Evolutionary conservation across 2,329 filamentous ascomycete genomes (phyloP).

Genomic region (Pseudogymnoascus sp.): DNA sequence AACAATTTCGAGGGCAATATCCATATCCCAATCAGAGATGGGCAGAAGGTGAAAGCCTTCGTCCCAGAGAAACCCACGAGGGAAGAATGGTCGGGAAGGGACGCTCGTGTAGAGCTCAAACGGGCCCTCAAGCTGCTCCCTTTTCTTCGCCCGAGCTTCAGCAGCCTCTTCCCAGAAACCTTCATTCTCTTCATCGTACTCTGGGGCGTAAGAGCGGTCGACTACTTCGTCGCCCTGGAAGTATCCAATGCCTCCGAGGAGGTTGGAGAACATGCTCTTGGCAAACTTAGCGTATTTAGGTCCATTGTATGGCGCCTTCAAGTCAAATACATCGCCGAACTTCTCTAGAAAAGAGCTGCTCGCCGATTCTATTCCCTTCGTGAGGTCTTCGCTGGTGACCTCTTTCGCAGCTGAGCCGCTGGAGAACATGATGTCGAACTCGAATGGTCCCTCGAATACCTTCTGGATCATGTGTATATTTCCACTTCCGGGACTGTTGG

Average conservation of each 20-base stretch:
- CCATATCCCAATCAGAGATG: constrained; percentile 88
- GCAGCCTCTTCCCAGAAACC: constrained; percentile 92
- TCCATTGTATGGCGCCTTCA: constrained; percentile 67
- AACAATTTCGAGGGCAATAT: constrained; percentile 78
- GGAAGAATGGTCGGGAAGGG: constrained; percentile 92
- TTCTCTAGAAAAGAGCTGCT: constrained; percentile 65
- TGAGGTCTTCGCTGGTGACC: constrained; percentile 55
- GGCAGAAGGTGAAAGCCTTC: constrained; percentile 93
- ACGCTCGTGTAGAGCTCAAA: constrained; percentile 86
- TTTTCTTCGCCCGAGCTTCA: constrained; percentile 62
- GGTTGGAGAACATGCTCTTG: constrained; percentile 86
- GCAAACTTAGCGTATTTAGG: constrained; percentile 72
- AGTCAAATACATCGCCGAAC: constrained; percentile 65
- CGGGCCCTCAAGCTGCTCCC: constrained; percentile 68
- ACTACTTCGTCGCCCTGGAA: constrained; percentile 86
- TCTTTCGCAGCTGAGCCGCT: constrained; percentile 60
- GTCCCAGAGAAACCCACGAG: constrained; percentile 94
- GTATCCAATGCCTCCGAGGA: constrained; percentile 90
- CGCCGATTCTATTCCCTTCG: constrained; percentile 58
- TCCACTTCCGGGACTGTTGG: constrained; percentile 59
- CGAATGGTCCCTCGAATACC: constrained; percentile 80
- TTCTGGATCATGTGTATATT: constrained; percentile 89
- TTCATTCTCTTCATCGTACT: constrained; percentile 92
- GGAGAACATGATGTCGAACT: constrained; percentile 88
- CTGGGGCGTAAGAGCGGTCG: constrained; percentile 82